phyloP scores from a whole-genome alignment of 2,329 filamentous ascomycete genomes.

The Penicillium sp. region DNA sequence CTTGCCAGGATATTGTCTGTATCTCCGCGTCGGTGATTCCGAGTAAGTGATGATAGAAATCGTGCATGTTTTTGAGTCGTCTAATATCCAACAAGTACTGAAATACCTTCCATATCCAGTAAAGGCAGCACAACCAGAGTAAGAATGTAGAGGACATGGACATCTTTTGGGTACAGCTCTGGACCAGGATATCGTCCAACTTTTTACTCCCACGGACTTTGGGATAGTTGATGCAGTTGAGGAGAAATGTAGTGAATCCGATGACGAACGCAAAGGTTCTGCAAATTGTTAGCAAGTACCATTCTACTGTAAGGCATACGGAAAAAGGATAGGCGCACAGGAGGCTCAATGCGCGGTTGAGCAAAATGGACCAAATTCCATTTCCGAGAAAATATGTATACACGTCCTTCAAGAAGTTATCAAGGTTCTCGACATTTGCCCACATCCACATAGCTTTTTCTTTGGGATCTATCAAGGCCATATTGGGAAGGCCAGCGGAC shows the following conservation, averaged over 20 bases:
- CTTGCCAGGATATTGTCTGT: slow-evolving; percentile 93
- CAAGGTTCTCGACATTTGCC: slow-evolving; percentile 88
- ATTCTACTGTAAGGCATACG: no score
- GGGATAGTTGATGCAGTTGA: slow-evolving; percentile 82
- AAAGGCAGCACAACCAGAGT: slow-evolving; percentile 83
- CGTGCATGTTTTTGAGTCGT: slow-evolving; percentile 75
- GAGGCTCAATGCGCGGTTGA: slow-evolving; percentile 73
- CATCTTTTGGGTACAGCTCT: slow-evolving; percentile 76
- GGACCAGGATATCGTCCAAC: slow-evolving; percentile 66
- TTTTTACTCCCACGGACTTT: slow-evolving; percentile 70
- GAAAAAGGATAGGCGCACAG: slow-evolving; percentile 59
- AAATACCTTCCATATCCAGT: slow-evolving; percentile 81
- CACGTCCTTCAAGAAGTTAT: slow-evolving; percentile 82
- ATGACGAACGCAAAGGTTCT: slow-evolving; percentile 84
- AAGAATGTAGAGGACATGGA: slow-evolving; percentile 76
- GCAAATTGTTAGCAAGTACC: slow-evolving; percentile 8
- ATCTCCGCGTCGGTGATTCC: slow-evolving; percentile 85
- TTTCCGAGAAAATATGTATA: slow-evolving; percentile 86
- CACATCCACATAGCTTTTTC: slow-evolving; percentile 90
- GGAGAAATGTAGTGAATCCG: slow-evolving; percentile 79
- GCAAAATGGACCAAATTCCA: slow-evolving; percentile 82
- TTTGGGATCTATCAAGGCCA: slow-evolving; percentile 61
- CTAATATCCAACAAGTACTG: slow-evolving; percentile 75
- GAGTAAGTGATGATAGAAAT: slow-evolving; percentile 83
- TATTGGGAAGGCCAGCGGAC: slow-evolving; percentile 36